These are phyloP conservation scores for Fusarium papillatum DNA, from an alignment of 2,329 filamentous ascomycete species.

Conservation along the genomic window DNA sequence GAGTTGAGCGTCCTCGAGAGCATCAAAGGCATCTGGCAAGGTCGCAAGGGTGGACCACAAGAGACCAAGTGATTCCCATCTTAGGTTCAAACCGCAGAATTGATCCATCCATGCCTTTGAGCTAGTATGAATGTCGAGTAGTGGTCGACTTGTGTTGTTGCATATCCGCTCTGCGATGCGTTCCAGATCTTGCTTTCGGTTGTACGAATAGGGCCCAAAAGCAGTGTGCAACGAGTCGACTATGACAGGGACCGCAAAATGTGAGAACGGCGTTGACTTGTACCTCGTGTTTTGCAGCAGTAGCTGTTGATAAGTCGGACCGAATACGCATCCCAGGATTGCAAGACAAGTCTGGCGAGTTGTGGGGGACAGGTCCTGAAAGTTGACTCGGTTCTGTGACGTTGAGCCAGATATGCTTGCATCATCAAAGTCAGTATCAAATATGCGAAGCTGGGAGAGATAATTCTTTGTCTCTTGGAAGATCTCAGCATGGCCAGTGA, in stretches of 20 bases:
- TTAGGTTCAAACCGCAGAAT: slow-evolving; percentile 50
- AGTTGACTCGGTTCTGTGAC: background rate
- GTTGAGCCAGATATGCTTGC: background rate
- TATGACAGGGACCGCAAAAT: slow-evolving; percentile 3
- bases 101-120: slow-evolving; percentile 49
- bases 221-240: background rate
- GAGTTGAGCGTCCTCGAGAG: background rate
- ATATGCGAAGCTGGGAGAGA: background rate
- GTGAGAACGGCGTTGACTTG: background rate
- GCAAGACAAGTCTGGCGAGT: slow-evolving; percentile 13
- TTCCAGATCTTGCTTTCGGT: background rate
- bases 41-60: slow-evolving; percentile 41
- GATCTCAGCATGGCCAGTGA: background rate
- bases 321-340: slow-evolving; percentile 11
- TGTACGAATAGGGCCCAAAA: background rate
- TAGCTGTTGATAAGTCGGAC: slow-evolving; percentile 4
- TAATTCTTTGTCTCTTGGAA: slow-evolving; percentile 7
- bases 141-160: slow-evolving; percentile 48
- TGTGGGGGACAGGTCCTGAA: slow-evolving; percentile 1
- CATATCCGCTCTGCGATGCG: slow-evolving; percentile 42
- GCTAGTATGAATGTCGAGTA: slow-evolving; percentile 49
- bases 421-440: background rate
- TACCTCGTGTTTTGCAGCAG: background rate
- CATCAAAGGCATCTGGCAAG: slow-evolving; percentile 6
- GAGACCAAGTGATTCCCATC: slow-evolving; percentile 55